These are phyloP conservation scores for Cadophora sp. DNA, from an alignment of 2,329 filamentous ascomycete species.

Conservation along the genomic window DNA sequence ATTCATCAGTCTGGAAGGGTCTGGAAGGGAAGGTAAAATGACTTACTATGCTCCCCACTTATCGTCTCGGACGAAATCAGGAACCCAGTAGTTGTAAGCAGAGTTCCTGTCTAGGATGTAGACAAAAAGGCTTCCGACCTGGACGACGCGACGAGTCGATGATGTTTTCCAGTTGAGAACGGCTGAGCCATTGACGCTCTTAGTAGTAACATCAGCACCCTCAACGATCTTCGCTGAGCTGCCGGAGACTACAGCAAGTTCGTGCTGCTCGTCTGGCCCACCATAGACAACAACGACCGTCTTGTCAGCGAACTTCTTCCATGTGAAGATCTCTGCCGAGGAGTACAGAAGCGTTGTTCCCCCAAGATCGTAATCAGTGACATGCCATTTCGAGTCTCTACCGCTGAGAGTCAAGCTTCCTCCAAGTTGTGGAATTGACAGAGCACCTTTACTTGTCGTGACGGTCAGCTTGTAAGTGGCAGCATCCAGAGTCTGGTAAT, in stretches of 20 bases:
- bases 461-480: constrained; percentile 70
- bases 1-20: constrained; percentile 16
- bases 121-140: constrained; percentile 48
- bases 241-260: constrained; percentile 57
- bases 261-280: constrained; percentile 65
- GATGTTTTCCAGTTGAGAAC: constrained; percentile 63
- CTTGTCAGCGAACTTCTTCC: constrained; percentile 66
- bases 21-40: not conserved
- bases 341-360: constrained; percentile 68
- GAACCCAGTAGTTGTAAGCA: constrained; percentile 74
- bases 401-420: constrained; percentile 63
- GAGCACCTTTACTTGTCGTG: constrained; percentile 60
- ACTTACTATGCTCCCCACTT: constrained; percentile 45
- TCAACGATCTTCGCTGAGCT: constrained; percentile 45
- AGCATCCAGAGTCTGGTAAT: constrained; percentile 64
- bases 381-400: constrained; percentile 70
- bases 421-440: constrained; percentile 65
- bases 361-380: constrained; percentile 68
- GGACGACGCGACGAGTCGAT: constrained; percentile 57
- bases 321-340: constrained; percentile 73
- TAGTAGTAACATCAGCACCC: constrained; percentile 42
- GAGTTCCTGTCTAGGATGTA: constrained; percentile 61
- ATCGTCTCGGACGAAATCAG: constrained; percentile 55
- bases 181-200: constrained; percentile 50
- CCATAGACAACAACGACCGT: constrained; percentile 70